Evolutionary conservation across 345 rosid species (phyloP).

Genomic region (Rubroshorea leprosula): DNA sequence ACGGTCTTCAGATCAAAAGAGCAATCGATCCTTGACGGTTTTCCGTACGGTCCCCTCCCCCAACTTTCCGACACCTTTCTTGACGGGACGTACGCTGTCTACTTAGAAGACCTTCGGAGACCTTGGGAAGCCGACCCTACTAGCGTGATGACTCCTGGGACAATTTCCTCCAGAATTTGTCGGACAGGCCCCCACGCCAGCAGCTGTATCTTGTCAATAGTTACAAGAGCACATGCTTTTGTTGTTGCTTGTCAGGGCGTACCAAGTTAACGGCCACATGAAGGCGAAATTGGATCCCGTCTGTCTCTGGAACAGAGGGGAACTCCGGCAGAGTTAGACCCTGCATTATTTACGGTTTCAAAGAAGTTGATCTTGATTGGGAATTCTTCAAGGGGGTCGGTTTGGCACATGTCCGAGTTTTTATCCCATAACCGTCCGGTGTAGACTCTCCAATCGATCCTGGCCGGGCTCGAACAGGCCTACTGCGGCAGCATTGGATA

Average conservation of each 20-base stretch:
- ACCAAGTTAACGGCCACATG: conserved; percentile 58
- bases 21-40: conserved; percentile 47
- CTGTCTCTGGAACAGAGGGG: conserved; percentile 41
- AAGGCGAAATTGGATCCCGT: conserved; percentile 49
- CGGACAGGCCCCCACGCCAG: conserved; percentile 33
- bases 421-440: conserved; percentile 55
- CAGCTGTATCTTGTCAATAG: conserved; percentile 45
- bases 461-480: conserved; percentile 53
- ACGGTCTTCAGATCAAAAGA: conserved; percentile 42
- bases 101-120: conserved; percentile 51
- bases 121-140: conserved; percentile 46
- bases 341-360: conserved; percentile 40
- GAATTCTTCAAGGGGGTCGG: conserved; percentile 56
- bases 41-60: conserved; percentile 46
- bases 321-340: conserved; percentile 40
- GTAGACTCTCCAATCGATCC: conserved; percentile 47
- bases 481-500: conserved; percentile 49
- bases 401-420: conserved; percentile 51
- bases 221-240: conserved; percentile 56
- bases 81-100: conserved; percentile 47
- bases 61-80: conserved; percentile 47
- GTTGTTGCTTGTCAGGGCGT: conserved; percentile 45
- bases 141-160: conserved; percentile 57
- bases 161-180: conserved; percentile 50
- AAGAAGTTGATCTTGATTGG: conserved; percentile 44